Evolutionary conservation across 139 green algal species (phyloP).

Genomic region (Chlamydomonas sp.): DNA sequence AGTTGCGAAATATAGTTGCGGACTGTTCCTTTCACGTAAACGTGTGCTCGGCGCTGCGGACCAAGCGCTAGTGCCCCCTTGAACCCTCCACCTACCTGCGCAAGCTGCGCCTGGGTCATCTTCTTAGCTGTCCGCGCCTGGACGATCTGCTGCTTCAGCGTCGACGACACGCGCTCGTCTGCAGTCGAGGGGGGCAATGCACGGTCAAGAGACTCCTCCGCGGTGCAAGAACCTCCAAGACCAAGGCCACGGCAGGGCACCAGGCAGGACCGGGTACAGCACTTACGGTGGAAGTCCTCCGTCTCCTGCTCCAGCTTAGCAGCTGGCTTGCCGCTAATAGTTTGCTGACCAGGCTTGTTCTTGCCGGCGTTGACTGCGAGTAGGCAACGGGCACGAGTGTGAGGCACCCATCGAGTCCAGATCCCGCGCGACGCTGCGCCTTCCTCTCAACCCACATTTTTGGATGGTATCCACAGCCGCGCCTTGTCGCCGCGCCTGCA

Average conservation of each 20-base stretch:
- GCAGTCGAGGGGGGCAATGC: constrained; percentile 2
- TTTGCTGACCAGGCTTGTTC: constrained; percentile 53
- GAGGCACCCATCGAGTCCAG: not conserved
- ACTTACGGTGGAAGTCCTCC: constrained; percentile 82
- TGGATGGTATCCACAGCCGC: constrained; percentile 72
- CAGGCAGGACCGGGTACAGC: not conserved
- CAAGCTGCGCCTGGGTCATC: constrained; percentile 95
- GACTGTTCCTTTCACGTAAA: not conserved
- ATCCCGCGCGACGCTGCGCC: not conserved
- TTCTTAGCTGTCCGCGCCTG: constrained; percentile 95
- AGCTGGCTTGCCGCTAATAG: constrained; percentile 69
- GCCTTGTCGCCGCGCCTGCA: constrained; percentile 58
- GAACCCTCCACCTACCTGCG: constrained; percentile 56
- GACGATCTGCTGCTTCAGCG: constrained; percentile 96
- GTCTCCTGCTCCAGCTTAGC: constrained; percentile 89
- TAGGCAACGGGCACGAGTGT: not conserved
- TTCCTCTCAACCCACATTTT: constrained; percentile 62
- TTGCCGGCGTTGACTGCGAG: constrained; percentile 48
- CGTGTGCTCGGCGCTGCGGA: not conserved
- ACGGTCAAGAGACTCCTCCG: not conserved
- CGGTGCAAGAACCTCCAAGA: no score
- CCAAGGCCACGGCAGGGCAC: not conserved
- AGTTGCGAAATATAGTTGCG: no score
- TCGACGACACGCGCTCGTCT: constrained; percentile 89
- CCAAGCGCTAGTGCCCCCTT: not conserved